Percentiles rank a stretch among this genome's conserved stretches.
Conservation (phyloP, 768 basidiomycete genomes). For the Trametes punicea region DNA sequence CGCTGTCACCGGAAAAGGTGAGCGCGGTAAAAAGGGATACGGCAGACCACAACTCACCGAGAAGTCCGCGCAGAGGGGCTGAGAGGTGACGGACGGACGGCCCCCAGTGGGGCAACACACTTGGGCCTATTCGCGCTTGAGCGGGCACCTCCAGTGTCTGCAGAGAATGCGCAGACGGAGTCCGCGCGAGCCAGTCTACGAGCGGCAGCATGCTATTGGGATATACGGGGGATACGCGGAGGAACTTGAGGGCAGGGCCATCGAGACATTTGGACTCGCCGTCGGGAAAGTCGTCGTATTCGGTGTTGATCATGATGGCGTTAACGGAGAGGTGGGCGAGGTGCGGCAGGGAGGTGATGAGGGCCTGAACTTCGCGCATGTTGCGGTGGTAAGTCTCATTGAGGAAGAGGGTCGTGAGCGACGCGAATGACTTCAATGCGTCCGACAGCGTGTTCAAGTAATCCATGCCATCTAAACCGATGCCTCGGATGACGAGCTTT, state of each 20-base stretch:
- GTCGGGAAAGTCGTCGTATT: background rate
- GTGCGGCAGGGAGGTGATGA: slow-evolving; percentile 5
- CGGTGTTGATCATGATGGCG: slow-evolving; percentile 4
- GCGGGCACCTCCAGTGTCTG: background rate
- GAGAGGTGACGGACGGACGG: background rate
- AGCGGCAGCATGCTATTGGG: slow-evolving; percentile 4
- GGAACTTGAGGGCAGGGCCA: background rate
- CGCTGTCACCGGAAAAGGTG: background rate
- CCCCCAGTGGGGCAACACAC: background rate
- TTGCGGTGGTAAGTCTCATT: slow-evolving; percentile 1
- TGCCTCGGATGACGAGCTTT: slow-evolving; percentile 4
- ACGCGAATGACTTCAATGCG: background rate
- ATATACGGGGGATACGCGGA: slow-evolving; percentile 6
- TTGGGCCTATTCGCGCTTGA: slow-evolving; percentile 1
- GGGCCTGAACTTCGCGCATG: slow-evolving; percentile 7
- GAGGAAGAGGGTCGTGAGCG: slow-evolving; percentile 6
- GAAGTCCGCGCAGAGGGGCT: background rate
- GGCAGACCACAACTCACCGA: background rate
- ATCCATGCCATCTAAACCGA: background rate
- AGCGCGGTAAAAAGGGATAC: background rate
- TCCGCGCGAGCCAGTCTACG: slow-evolving; percentile 6
- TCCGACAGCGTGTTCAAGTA: slow-evolving; percentile 1
- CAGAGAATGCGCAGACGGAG: background rate
- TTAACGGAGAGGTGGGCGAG: slow-evolving; percentile 4
- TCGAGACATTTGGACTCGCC: background rate